Base-by-base conservation (phyloP, 768 basidiomycete genomes). In the Saitozyma podzolica region DNA sequence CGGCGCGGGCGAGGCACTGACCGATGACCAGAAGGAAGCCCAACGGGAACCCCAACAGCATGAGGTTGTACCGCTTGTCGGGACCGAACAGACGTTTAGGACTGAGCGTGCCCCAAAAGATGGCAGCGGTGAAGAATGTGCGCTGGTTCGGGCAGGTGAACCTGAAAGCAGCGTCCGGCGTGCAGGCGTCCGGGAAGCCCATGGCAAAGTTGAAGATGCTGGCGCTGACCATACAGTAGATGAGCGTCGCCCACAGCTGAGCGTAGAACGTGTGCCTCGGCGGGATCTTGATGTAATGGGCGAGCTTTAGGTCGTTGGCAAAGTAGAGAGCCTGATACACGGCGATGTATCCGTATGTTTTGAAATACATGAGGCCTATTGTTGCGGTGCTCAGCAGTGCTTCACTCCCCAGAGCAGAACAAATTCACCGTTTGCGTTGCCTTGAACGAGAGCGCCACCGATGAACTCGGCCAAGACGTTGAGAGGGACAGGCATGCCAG, bases 201-300 rank as follows among this genome's bases (percentile, higher is more conserved):
- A 63, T 60, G 52, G 66, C 67, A 64, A 72, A 75, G 64, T 72
- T 72, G 80, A 86, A 65, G 48, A 81, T 71, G 48, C 53, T 62
- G 8, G 68, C 62, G 20, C 59, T 62, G 40, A 75, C 66, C 41
- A 80, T 77, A 9, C 74, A 76, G 14, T 77, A 76, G 29, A 83
- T 71, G 50, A 81, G 40, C 0, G 80, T 79, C 40, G 70, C 73
- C 40, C 53, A 56, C 50, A 75, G 59, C 67, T 85, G 85, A 7
- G 80, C 80, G 20, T 70, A 41, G 82, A 94, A 93, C 84, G 91
- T 89, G 65, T 86, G 81, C 61, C 89, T 85, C 51, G 91, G 92
- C 8, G 90, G 89, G 50, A 93, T 82, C 82, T 93, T 92, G 88
- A 90, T 75, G 70, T 82, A 82, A 56, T 82, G 80, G 14, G 84